Base-by-base conservation (phyloP, 2,329 filamentous ascomycete genomes). In the Amylocarpus encephaloides region DNA sequence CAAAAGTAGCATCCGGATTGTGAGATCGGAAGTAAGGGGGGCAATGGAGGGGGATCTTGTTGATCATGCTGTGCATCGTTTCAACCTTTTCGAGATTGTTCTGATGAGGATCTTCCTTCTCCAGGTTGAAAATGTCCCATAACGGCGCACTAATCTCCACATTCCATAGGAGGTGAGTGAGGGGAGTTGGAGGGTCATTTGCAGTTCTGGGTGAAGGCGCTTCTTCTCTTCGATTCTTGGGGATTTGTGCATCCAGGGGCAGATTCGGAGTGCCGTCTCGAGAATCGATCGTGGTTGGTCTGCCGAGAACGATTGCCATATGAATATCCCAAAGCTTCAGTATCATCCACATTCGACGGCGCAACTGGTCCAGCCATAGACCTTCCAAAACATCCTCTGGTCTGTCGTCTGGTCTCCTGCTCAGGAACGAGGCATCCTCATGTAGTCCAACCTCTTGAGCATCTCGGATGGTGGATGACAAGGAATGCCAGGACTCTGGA, bases 371-470 rank as follows among this genome's bases (percentile, higher is more conserved):
- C 42, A 72, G 66, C 80, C 80, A 83, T 56, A 80, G 71, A 51
- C 77, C 79, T 52, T 78, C 73, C 13, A 81, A 65, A 2, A 75
- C 66, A 30, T 73, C 71, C 51, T 78, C 76, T 5, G 72, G 63
- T 35, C 70, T 72, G 35, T 71, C 65, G 33, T 72, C 47, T 40
- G 47, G 43, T 45, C 45, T 66, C 12, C 64, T 66, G 43, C 72
- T 72, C 0, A 76, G 76, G 54, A 80, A 77, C 26, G 74, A 65
- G 33, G 67, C 70, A 54, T 78, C 74, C 11, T 74, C 71, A 56
- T 84, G 66, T 58, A 84, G 67, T 11, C 79, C 80, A 36, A 83
- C 73, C 57, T 83, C 80, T 60, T 83, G 80, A 0, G 78, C 80
- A 60, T 83, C 79, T 36, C 78, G 70, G 49, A 83, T 81, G 0